Evolutionary conservation across 768 basidiomycete genomes (phyloP).

Genomic region (Mycena alexandri): DNA sequence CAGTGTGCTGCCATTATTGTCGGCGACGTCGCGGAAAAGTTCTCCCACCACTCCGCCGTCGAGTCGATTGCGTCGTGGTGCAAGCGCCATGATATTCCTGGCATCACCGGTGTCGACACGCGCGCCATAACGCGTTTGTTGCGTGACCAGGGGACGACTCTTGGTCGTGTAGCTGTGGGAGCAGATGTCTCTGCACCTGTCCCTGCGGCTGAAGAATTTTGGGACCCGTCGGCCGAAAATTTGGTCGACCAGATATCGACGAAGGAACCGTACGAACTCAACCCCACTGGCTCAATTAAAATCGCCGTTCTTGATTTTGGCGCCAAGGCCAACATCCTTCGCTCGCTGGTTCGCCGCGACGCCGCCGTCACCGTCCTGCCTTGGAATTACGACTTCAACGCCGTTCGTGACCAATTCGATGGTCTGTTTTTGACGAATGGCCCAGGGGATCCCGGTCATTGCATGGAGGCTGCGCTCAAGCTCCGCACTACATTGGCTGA

Average conservation of each 20-base stretch:
- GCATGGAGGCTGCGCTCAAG: constrained; percentile 85
- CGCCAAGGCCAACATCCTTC: constrained; percentile 96
- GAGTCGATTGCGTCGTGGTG: constrained; percentile 97
- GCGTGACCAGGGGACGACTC: constrained; percentile 97
- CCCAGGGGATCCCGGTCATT: constrained; percentile 93
- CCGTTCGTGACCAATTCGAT: constrained; percentile 89
- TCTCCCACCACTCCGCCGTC: constrained; percentile 94
- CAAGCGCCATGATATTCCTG: constrained; percentile 88
- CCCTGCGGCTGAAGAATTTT: constrained; percentile 81
- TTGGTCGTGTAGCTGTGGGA: constrained; percentile 91
- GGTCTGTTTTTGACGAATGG: constrained; percentile 98
- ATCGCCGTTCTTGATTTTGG: constrained; percentile 98
- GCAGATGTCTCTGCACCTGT: constrained; percentile 70
- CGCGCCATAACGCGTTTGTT: constrained; percentile 94
- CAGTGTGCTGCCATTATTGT: constrained; percentile 96
- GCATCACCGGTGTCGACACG: constrained; percentile 97
- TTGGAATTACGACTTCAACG: constrained; percentile 98
- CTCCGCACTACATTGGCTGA: constrained; percentile 86
- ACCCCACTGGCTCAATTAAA: constrained; percentile 87
- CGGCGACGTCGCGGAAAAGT: constrained; percentile 93
- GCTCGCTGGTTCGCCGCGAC: constrained; percentile 90
- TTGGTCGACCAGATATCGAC: constrained; percentile 95
- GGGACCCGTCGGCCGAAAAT: constrained; percentile 94
- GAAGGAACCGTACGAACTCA: constrained; percentile 84
- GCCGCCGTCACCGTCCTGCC: constrained; percentile 96